These are phyloP conservation scores for Fraxinus latifolia DNA, from an alignment of 305 asterid species.

Conservation along the genomic window DNA sequence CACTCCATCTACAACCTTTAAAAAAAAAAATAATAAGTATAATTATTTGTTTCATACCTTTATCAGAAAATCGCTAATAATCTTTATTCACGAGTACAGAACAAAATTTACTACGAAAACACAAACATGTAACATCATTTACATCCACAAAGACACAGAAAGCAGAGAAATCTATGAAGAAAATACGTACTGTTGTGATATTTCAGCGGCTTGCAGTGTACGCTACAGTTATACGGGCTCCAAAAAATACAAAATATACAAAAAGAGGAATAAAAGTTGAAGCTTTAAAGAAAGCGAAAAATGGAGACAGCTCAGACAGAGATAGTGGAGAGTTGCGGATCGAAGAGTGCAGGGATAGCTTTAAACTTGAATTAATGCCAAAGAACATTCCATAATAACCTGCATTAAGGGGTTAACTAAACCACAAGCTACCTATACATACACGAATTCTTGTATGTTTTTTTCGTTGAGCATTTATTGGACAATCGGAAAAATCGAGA, in stretches of 20 bases:
- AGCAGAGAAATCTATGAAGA: neutral
- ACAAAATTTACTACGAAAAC: slow-evolving; percentile 14
- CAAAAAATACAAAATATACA: neutral
- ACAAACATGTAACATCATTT: slow-evolving; percentile 5
- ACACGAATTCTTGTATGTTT: slow-evolving; percentile 11
- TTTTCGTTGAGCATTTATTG: neutral
- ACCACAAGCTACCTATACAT: slow-evolving; percentile 33
- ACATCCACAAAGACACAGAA: neutral
- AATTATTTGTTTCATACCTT: slow-evolving; percentile 13
- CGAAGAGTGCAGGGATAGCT: slow-evolving; percentile 41
- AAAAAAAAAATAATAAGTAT: neutral
- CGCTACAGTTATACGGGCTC: neutral
- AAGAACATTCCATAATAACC: slow-evolving; percentile 32
- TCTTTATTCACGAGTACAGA: slow-evolving; percentile 1
- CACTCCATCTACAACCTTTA: neutral
- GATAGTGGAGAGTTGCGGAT: slow-evolving; percentile 31
- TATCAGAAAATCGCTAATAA: slow-evolving; percentile 10
- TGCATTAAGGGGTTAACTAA: slow-evolving; percentile 15
- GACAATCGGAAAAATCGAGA: slow-evolving; percentile 21
- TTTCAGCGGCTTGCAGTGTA: neutral
- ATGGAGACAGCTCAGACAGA: neutral
- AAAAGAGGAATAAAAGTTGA: neutral
- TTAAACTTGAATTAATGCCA: slow-evolving; percentile 33
- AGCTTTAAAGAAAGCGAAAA: neutral
- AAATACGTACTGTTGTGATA: slow-evolving; percentile 26